Base-by-base conservation (phyloP, 2,329 filamentous ascomycete genomes). In the Rhinocladiella mackenziei region DNA sequence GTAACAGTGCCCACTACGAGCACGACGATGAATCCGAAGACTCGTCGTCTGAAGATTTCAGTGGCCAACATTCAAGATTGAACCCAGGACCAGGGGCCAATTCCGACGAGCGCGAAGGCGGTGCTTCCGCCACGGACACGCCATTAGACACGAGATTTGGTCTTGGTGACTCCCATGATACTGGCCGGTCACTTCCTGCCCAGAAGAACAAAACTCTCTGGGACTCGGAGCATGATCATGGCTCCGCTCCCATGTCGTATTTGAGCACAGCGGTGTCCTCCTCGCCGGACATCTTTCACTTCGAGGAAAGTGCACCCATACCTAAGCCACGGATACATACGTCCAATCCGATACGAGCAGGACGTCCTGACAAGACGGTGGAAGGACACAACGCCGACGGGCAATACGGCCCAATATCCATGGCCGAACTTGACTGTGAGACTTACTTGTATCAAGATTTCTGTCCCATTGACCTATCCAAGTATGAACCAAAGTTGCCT, bases 391-490 rank as follows among this genome's bases (percentile, higher is more conserved):
- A 20, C 4, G 31, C n/a, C n/a, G 26, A 17, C 17, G 50, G 14
- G 8, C 14, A 22, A 4, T 30, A 30, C 1, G 30, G n/a, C 18
- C 19, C 22, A 7, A 35, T 51, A 11, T 41, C 42, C 1, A 53
- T 53, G 29, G 48, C 48, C 17, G 53, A 55, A n/a, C 38, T 55
- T 7, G 45, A 48, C 26, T 35, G 35, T 31, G 39, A 47, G 18
- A 44, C 44, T 11, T 48, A 50, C 26, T 33, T 56, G 8, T 45
- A 39, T 28, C 34, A 50, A 18, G 56, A 58, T 39, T 56, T 58
- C 37, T 43, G 47, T 11, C 55, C 55, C 23, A 55, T 57, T 19
- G 53, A 58, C 28, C 28, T 57, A 22, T 48, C 53, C 5, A 45
- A 17, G 5, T 55, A 56, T 41, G 46, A 55, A 23, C 45, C 48